Evolutionary conservation across 1,284 basidiomycete genomes (phyloP).

Genomic region (Hemileia vastatrix): DNA sequence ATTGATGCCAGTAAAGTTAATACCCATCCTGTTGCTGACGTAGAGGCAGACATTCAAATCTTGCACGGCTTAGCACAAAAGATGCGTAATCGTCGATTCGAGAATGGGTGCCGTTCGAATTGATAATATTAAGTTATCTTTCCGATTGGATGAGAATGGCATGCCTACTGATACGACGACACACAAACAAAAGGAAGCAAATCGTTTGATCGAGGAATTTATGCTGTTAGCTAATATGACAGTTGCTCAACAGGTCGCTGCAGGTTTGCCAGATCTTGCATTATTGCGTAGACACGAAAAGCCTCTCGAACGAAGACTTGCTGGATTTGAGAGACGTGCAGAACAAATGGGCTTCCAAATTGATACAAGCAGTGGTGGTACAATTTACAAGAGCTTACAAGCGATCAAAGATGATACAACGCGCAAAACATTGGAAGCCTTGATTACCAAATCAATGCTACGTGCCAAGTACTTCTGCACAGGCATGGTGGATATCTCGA

Average conservation of each 20-base stretch:
- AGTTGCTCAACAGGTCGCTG: constrained; percentile 83
- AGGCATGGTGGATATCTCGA: constrained; percentile 80
- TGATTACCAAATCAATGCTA: constrained; percentile 98
- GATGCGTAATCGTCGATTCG: constrained; percentile 73
- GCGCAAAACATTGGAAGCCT: constrained; percentile 67
- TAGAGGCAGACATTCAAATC: constrained; percentile 89
- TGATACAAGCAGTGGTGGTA: constrained; percentile 66
- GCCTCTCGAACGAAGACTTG: constrained; percentile 77
- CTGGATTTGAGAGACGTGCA: constrained; percentile 65
- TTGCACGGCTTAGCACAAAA: constrained; percentile 96
- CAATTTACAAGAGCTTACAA: constrained; percentile 72
- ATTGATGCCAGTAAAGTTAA: constrained; percentile 75
- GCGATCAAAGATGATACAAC: constrained; percentile 62
- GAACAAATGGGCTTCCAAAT: constrained; percentile 69
- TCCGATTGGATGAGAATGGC: constrained; percentile 69
- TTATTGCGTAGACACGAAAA: constrained; percentile 84
- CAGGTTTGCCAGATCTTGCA: constrained; percentile 94
- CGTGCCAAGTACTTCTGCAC: constrained; percentile 97
- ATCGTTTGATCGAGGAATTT: constrained; percentile 95
- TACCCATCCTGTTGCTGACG: constrained; percentile 81
- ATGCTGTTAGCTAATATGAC: constrained; percentile 97
- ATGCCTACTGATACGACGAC: constrained; percentile 83
- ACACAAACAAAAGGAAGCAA: constrained; percentile 91
- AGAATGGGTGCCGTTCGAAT: constrained; percentile 68
- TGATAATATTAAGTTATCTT: constrained; percentile 62